Base-by-base conservation (phyloP, 106 monocot genomes). In the Dioscorea zingiberensis region DNA sequence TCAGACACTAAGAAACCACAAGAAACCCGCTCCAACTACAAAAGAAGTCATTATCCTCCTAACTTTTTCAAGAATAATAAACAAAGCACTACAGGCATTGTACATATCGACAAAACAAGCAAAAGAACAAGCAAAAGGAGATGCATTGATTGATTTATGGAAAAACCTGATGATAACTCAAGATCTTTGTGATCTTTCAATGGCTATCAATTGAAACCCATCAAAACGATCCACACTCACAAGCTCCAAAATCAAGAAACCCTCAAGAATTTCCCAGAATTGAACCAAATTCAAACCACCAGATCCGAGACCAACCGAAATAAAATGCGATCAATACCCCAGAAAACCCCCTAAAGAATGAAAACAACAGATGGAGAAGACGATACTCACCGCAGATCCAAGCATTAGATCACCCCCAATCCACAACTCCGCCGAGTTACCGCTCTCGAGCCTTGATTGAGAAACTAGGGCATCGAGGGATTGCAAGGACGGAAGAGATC, bases 391-490 rank as follows among this genome's bases (percentile, higher is more conserved):
- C 13, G 14, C 2, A 51, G 19, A 51, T 51, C 51, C 51, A 18
- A 51, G 51, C 51, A 51, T 51, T 19, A 19, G 51, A 19, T 4
- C 19, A 19, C 18, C 51, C 51, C 51, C 19, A 38, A 38, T 38
- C 10, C 38, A 10, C 38, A 38, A 38, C 51, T 0, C 51, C 51
- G 51, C 51, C 51, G 18, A 51, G 19, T 9, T 13, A 19, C 51
- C 15, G 51, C 51, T 3, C 51, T 4, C 18, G 51, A 51, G 15
- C 7, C 51, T 18, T 4, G 15, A 16, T 18, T 16, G 19, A 16
- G 51, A 51, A 51, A 51, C 51, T 51, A 51, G 51, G 51, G 51
- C 51, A 51, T 51, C 51, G 51, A 51, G 51, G 51, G 19, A 19
- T 16, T 13, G 51, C 8, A 13, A 51, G 51, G 15, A 19, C 18